Percentiles rank a stretch among this genome's conserved stretches.
These are phyloP conservation scores for Dunaliella sp. DNA, from an alignment of 139 green algal genomes.

Conservation along the genomic window DNA sequence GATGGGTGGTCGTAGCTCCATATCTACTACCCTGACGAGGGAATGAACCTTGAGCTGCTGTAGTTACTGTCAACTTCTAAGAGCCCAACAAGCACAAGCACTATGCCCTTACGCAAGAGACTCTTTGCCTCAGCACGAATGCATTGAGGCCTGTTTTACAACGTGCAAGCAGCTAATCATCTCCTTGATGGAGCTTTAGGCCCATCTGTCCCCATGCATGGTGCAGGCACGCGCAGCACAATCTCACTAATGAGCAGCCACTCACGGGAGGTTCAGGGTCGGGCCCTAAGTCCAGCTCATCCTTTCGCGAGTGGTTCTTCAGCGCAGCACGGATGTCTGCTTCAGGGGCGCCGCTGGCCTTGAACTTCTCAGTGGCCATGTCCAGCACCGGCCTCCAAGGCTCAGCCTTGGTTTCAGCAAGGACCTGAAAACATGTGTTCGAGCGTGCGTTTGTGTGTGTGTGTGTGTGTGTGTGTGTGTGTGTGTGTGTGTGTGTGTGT, in stretches of 20 bases:
- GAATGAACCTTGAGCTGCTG: not conserved
- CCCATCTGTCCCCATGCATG: too few relatives aligned
- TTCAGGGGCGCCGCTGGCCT: constrained; percentile 55
- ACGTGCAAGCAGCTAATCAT: not conserved
- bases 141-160: not conserved
- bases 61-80: too few relatives aligned
- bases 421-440: too few relatives aligned
- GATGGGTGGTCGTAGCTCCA: not conserved
- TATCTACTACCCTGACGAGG: not conserved
- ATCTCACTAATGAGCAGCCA: not conserved
- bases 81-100: not conserved
- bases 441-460: too few relatives aligned
- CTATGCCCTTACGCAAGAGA: not conserved
- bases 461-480: too few relatives aligned
- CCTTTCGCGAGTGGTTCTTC: constrained; percentile 53
- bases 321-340: constrained; percentile 70
- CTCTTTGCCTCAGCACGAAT: not conserved
- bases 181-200: too few relatives aligned
- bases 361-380: constrained; percentile 65
- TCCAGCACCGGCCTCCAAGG: constrained; percentile 58
- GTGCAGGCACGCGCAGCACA: not conserved
- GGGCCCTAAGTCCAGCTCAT: constrained; percentile 52
- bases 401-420: constrained; percentile 19
- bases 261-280: constrained; percentile 40
- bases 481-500: too few relatives aligned